Evolutionary conservation across 371 early-diverging fungal species (phyloP), one percentile per base, ranked within the genome.

Genomic region (Mortierella sp.): DNA sequence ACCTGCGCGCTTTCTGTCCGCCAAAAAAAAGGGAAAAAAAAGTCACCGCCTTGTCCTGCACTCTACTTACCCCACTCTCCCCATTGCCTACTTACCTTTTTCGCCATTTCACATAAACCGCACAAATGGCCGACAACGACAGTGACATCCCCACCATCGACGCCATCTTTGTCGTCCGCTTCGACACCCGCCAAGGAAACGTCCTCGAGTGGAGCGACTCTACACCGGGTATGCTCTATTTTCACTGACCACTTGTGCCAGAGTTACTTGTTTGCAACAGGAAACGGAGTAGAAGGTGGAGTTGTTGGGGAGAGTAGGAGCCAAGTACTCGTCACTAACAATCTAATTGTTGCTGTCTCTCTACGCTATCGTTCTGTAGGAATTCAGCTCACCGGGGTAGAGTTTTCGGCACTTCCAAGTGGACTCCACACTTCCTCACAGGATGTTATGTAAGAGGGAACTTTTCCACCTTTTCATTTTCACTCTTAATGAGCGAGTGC

Each of bases 391-490:
- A 58, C 78, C 48, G 92, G 92, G 0, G 83, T 93, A 1, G 94
- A 93, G 83, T 93, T 89, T 76, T 90, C 92, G 72, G 90, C 92
- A 10, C 90, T 93, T 10, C 91, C 92, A 49, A 93, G 94, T 79
- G 94, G 94, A 32, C 84, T 92, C 55, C 94, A 93, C 81, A 84
- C 77, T 44, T 83, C 90, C 21, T 78, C 83, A n/a, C 80, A 89
- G 24, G 94, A 93, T 83, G 83, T 88, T 29, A 90, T 93, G 94
- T 93, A 91, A 54, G 83, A 60, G 21, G 21, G 18, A 54, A 54
- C 18, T 14, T 14, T 46, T 46, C 16, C 54, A 10, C 56, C 2
- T n/a, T 56, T 55, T n/a, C 56, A 27, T 27, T 56, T 56, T 27
- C 3, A 10, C 3, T 10, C 5, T 41, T 41, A 41, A 6, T 41